These are phyloP conservation scores for Malus hybrid DNA, from an alignment of 331 rosid species.

Conservation along the genomic window DNA sequence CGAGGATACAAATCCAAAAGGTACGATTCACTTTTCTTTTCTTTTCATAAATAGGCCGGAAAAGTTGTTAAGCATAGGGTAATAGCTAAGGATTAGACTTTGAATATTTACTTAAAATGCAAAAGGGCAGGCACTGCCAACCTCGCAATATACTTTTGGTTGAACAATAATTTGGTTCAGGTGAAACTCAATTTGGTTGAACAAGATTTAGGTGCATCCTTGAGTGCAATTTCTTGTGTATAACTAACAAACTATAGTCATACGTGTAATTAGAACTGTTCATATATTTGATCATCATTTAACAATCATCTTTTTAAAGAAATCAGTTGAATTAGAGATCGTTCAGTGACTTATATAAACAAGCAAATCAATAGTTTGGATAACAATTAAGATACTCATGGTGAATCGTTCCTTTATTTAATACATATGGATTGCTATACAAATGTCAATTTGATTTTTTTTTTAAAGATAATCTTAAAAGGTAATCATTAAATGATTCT, in stretches of 20 bases:
- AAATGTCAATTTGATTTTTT: no score
- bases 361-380: not conserved
- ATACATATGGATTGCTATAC: no score
- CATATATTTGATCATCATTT: no score
- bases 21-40: not conserved
- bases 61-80: not conserved
- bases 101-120: not conserved
- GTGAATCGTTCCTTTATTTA: no score
- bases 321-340: no score
- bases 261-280: no score
- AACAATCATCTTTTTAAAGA: no score
- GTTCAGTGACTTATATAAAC: no score
- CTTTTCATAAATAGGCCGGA: not conserved
- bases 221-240: not conserved
- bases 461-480: no score
- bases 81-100: not conserved
- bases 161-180: not conserved
- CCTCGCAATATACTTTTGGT: not conserved
- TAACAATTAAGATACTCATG: not conserved
- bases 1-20: not conserved
- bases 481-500: not conserved
- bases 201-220: not conserved
- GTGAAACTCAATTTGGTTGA: conserved; percentile 5
- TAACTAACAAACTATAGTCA: no score
- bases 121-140: not conserved